These are phyloP conservation scores for Plectosphaerella cucumerina DNA, from an alignment of 2,329 filamentous ascomycete genomes.

Conservation along the genomic window DNA sequence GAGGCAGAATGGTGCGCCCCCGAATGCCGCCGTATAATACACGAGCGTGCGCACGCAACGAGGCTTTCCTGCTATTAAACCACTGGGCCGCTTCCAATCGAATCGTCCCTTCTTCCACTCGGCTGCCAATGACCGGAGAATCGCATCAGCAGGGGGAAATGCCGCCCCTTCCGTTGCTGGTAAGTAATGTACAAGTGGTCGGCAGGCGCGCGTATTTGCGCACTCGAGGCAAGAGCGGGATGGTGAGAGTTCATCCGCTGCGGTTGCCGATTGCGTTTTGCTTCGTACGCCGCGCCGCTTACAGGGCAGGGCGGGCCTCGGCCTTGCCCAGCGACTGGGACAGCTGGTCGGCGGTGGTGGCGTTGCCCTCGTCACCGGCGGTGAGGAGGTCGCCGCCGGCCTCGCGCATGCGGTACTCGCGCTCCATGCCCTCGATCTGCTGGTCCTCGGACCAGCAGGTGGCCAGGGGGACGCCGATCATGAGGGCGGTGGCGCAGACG, in stretches of 20 bases:
- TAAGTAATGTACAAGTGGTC: background rate
- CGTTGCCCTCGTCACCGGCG: conserved; percentile 33
- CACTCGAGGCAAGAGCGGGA: background rate
- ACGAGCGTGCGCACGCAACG: too few species aligned
- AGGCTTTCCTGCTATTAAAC: too few species aligned
- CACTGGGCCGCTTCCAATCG: too few species aligned
- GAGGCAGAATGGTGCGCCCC: too few species aligned
- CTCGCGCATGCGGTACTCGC: conserved; percentile 94
- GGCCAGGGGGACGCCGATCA: conserved; percentile 90
- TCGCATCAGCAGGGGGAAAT: too few species aligned
- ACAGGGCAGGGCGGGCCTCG: conserved; percentile 47
- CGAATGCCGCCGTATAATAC: too few species aligned
- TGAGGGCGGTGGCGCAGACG: conserved; percentile 79
- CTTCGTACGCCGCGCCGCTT: too few species aligned
- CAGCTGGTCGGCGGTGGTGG: conserved; percentile 44
- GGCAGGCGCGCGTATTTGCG: background rate
- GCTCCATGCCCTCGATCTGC: conserved; percentile 95
- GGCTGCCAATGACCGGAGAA: too few species aligned
- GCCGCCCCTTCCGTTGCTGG: too few species aligned
- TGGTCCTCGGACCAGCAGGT: conserved; percentile 94
- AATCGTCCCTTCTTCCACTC: too few species aligned
- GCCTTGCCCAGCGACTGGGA: conserved; percentile 38
- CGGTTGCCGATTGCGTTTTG: background rate
- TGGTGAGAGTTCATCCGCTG: background rate
- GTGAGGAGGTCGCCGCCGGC: conserved; percentile 70